Conservation (phyloP, 305 asterid species). For the Fraxinus latifolia region DNA sequence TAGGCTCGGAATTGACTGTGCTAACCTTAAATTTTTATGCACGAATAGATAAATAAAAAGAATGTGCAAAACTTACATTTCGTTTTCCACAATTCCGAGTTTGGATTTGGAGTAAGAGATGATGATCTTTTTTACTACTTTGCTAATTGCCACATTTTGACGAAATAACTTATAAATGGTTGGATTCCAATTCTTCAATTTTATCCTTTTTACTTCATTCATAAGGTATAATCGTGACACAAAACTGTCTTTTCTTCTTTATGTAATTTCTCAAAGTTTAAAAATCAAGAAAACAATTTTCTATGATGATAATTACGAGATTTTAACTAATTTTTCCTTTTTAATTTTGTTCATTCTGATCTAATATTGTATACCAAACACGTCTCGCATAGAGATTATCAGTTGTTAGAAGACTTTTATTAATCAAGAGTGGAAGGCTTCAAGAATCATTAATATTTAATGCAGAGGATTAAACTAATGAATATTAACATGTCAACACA, state of each 20-base stretch:
- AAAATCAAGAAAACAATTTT: background rate
- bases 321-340: background rate
- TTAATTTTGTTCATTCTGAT: background rate
- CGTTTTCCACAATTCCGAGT: background rate
- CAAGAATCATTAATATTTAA: background rate
- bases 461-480: background rate
- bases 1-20: background rate
- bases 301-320: background rate
- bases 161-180: background rate
- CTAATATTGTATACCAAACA: background rate
- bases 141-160: background rate
- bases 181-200: background rate
- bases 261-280: background rate
- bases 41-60: background rate
- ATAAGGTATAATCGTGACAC: background rate
- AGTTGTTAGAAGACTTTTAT: background rate
- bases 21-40: background rate
- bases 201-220: background rate
- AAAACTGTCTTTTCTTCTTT: background rate
- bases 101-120: background rate
- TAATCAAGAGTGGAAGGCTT: constrained; percentile 18
- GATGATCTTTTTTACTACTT: background rate
- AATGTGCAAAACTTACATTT: background rate
- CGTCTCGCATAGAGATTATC: background rate
- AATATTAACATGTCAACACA: constrained; percentile 20